phyloP scores from a whole-genome alignment of 2,329 filamentous ascomycete species.

The Salinomyces thailandicus region DNA sequence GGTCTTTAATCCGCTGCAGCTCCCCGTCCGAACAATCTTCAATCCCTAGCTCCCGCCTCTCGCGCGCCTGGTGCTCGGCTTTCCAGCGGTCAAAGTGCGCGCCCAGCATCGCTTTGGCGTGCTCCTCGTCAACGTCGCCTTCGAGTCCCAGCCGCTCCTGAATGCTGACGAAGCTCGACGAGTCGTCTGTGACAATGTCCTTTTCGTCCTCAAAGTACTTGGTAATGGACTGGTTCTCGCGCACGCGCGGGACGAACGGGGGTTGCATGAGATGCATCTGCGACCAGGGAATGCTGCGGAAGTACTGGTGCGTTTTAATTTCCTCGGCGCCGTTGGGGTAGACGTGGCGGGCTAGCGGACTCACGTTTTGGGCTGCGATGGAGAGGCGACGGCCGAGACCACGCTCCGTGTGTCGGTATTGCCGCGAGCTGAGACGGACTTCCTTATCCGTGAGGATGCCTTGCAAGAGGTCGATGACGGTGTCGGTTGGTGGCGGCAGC shows the following conservation, averaged over 20 bases:
- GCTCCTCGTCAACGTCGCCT: slow-evolving; percentile 8
- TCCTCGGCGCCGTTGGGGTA: slow-evolving; percentile 77
- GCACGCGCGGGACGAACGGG: slow-evolving; percentile 68
- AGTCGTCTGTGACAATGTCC: slow-evolving; percentile 42
- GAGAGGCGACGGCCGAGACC: slow-evolving; percentile 27
- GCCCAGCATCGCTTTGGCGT: slow-evolving; percentile 8
- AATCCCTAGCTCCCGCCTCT: slow-evolving; percentile 23
- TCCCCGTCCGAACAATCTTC: slow-evolving; percentile 20
- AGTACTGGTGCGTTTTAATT: slow-evolving; percentile 83
- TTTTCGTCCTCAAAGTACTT: slow-evolving; percentile 85
- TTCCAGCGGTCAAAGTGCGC: slow-evolving; percentile 14
- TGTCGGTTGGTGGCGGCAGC: slow-evolving; percentile 48
- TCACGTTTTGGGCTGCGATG: slow-evolving; percentile 35
- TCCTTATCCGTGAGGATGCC: slow-evolving; percentile 64
- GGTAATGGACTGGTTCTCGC: slow-evolving; percentile 44
- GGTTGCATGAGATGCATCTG: slow-evolving; percentile 59
- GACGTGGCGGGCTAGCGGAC: slow-evolving; percentile 41
- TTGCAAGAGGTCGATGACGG: slow-evolving; percentile 68
- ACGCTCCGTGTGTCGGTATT: slow-evolving; percentile 59
- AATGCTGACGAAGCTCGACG: slow-evolving; percentile 17
- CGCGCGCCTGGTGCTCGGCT: slow-evolving; percentile 14
- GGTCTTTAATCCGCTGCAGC: slow-evolving; percentile 22
- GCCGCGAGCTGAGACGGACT: slow-evolving; percentile 61
- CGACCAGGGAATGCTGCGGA: slow-evolving; percentile 68
- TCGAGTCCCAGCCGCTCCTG: slow-evolving; percentile 13